Evolutionary conservation across 345 rosid species (phyloP), one percentile per base, ranked within the genome.

Genomic region (Salix caprea): DNA sequence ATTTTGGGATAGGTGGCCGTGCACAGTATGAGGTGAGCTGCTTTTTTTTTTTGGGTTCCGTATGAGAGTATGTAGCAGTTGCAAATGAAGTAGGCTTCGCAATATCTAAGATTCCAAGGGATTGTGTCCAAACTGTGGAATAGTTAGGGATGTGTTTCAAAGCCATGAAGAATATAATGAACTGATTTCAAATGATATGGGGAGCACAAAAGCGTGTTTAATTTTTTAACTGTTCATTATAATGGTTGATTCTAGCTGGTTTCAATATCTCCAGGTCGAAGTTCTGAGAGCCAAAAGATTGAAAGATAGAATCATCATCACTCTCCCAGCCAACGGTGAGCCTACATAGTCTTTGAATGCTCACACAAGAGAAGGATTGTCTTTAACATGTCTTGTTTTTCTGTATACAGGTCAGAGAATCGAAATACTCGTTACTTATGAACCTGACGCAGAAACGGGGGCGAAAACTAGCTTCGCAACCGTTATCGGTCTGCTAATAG

Each of bases 311-410:
- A 86, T 94, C 54, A 54, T 80, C 67, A 77, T 94, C 84, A 82
- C 86, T 54, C 98, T 92, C 67, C 97, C 92, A 52, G 82, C 94
- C 79, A 92, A 82, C 19, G 97, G 97, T 94, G 74, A 88, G 90
- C 77, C 44, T 65, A 23, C 40, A 66, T 36, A 71, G 56, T 66
- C 34, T 44, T 24, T 74, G 70, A 73, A 65, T 73, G 7, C 37
- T 40, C 10, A 37, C 36, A 61, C 37, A 9, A 37, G 34, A 26
- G 48, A 18, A 26, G 14, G 65, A 23, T 28, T 67, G 39, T 23
- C 19, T 40, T 40, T 52, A 79, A 36, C 42, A 1, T 46, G 12
- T 7, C 24, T 67, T 7, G n/a, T 48, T 12, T 15, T 40, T 48
- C 52, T 70, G 65, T 65, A 50, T 71, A 69, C 86, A 94, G 97